Evolutionary conservation across 371 early-diverging fungal genomes (phyloP).

Genomic region (Apophysomyces trapeziformis): DNA sequence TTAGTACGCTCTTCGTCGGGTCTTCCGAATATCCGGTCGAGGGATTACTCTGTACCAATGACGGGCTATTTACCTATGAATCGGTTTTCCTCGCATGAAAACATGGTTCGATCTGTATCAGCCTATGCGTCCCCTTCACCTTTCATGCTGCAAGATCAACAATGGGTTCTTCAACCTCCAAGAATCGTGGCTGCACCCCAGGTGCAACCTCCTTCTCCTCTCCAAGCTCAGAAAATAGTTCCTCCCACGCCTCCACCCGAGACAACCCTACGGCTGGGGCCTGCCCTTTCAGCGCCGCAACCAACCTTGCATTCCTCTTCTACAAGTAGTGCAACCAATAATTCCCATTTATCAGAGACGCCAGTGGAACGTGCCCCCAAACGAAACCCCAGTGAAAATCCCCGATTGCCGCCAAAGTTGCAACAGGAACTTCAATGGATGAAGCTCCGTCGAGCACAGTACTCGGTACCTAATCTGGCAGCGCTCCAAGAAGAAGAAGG

Average conservation of each 20-base stretch:
- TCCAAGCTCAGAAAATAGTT: neutral
- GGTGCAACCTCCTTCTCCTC: neutral
- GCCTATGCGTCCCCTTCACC: neutral
- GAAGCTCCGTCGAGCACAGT: slow-evolving; percentile 6
- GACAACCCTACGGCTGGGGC: neutral
- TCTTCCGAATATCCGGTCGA: neutral
- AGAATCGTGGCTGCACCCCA: neutral
- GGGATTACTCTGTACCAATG: neutral
- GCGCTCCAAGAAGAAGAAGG: slow-evolving; percentile 6
- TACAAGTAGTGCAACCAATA: no score
- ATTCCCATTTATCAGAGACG: neutral
- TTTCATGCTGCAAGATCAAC: neutral
- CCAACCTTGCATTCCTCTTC: neutral
- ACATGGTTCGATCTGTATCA: neutral
- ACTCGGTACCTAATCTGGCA: neutral
- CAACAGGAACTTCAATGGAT: slow-evolving; percentile 9
- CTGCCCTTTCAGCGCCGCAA: neutral
- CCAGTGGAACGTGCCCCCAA: neutral
- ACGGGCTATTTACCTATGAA: slow-evolving; percentile 1
- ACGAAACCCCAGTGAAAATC: neutral
- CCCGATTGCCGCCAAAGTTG: neutral
- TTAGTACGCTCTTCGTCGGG: neutral
- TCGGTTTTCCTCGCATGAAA: neutral
- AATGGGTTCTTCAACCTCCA: neutral
- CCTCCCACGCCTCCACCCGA: slow-evolving; percentile 11